phyloP scores from a whole-genome alignment of 2,329 filamentous ascomycete genomes.

The Fusarium proliferatum region DNA sequence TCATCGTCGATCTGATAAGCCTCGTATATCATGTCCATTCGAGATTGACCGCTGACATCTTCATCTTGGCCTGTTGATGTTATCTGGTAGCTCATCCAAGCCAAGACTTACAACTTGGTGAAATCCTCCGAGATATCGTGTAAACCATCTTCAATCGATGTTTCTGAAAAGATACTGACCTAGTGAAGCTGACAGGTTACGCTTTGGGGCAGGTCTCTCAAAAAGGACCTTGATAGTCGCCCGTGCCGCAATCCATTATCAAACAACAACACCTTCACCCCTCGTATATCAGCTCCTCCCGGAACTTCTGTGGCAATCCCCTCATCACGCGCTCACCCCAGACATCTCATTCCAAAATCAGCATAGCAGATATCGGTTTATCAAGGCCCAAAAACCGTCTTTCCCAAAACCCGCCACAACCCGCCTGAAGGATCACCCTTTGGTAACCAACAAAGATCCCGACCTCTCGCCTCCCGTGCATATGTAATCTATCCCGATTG shows the following conservation, averaged over 20 bases:
- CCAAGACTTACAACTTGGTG: too few species aligned
- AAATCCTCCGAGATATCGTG: background rate
- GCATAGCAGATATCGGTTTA: constrained; percentile 8
- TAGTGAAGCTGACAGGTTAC: background rate
- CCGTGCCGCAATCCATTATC: constrained; percentile 6
- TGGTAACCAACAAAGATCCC: background rate
- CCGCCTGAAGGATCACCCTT: background rate
- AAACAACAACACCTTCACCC: background rate
- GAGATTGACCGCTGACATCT: rapidly evolving
- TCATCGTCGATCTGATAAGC: rapidly evolving
- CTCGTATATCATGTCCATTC: rapidly evolving
- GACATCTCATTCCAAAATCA: background rate
- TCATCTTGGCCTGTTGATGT: background rate
- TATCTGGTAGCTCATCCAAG: background rate
- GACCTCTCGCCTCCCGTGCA: background rate
- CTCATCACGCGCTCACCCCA: background rate
- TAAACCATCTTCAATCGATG: background rate
- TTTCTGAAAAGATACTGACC: background rate
- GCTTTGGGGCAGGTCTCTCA: background rate
- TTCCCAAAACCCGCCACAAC: background rate
- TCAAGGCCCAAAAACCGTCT: background rate
- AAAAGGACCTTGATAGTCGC: background rate
- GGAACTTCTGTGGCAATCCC: constrained; percentile 8
- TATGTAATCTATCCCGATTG: background rate
- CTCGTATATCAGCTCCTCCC: background rate